Evolutionary conservation across 306 rosid species (phyloP), one percentile per base, ranked within the genome.

Genomic region (Lithocarpus polystachyus): DNA sequence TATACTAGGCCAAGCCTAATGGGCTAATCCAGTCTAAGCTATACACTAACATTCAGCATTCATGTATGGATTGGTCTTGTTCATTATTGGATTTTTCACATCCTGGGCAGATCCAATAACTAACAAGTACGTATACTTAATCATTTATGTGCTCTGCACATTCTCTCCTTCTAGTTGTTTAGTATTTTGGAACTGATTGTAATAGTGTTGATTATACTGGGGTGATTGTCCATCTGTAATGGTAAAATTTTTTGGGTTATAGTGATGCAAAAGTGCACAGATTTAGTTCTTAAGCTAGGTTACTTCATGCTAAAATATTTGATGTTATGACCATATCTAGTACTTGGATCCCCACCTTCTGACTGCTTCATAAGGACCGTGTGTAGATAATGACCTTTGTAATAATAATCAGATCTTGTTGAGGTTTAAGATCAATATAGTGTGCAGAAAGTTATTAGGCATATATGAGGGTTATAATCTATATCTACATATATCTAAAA

Each of bases 91-190:
- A 26, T 85, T 87, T 10, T 71, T 55, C 74, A 83, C 79, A 22
- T 83, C 97, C 31, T 93, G 97, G 94, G 87, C 86, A 75, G 93
- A 56, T 72, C 81, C 93, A 1, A 94, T 93, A 19, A 91, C 97
- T 73, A 93, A 93, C 90, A 87, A 89, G 97, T 91, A 86, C n/a
- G n/a, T n/a, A n/a, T n/a, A n/a, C n/a, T 29, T 55, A 2, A 29
- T 19, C 31, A 17, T 12, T 43, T 73, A 3, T 29, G 19, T 37
- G 26, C 35, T 71, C 31, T 22, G 13, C 65, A 20, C 29, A 23
- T 59, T 11, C 65, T 59, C 29, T 56, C 26, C 1, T 24, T 1
- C 26, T n/a, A n/a, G n/a, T n/a, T n/a, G n/a, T n/a, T n/a, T 59
- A 11, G 29, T 59, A 22, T 59, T 22, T 59, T 20, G 14, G 5